Conservation (phyloP, 1,139 yeast species). For the Eremothecium sinecaudum region DNA sequence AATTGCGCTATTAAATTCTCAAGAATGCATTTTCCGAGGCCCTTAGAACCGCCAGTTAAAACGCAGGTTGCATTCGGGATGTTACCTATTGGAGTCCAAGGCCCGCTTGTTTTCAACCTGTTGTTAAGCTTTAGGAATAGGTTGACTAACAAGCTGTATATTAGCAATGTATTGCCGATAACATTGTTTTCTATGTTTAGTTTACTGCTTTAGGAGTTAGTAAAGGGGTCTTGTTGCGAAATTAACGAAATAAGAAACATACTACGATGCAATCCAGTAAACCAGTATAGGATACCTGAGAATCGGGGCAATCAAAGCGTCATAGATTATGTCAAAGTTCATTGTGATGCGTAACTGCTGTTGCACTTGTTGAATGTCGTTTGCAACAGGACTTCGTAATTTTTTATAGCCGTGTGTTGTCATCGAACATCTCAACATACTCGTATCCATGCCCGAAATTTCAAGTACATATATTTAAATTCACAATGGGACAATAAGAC, state of each 20-base stretch:
- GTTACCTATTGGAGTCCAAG: slow-evolving; percentile 13
- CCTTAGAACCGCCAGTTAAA: slow-evolving; percentile 59
- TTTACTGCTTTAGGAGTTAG: no score
- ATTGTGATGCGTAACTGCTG: no score
- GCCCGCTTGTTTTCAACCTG: slow-evolving; percentile 12
- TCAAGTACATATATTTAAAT: no score
- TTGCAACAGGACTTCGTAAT: no score
- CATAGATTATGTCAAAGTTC: no score
- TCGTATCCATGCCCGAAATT: no score
- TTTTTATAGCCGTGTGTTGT: no score
- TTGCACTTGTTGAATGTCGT: no score
- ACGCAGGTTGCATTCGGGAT: slow-evolving; percentile 23
- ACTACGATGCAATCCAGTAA: slow-evolving; percentile 6
- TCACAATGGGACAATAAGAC: no score
- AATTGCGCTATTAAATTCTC: slow-evolving; percentile 29
- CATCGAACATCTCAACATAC: no score
- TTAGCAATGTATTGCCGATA: slow-evolving; percentile 4
- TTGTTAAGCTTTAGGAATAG: slow-evolving; percentile 7
- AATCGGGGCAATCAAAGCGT: slow-evolving; percentile 16
- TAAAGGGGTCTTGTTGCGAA: no score
- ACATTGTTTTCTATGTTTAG: background rate
- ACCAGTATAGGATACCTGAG: slow-evolving; percentile 16
- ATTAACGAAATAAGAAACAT: slow-evolving; percentile 1
- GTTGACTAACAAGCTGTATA: slow-evolving; percentile 12
- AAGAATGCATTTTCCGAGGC: slow-evolving; percentile 46